Base-by-base conservation (phyloP, 1,139 yeast species). In the Zygosaccharomyces sapae region DNA sequence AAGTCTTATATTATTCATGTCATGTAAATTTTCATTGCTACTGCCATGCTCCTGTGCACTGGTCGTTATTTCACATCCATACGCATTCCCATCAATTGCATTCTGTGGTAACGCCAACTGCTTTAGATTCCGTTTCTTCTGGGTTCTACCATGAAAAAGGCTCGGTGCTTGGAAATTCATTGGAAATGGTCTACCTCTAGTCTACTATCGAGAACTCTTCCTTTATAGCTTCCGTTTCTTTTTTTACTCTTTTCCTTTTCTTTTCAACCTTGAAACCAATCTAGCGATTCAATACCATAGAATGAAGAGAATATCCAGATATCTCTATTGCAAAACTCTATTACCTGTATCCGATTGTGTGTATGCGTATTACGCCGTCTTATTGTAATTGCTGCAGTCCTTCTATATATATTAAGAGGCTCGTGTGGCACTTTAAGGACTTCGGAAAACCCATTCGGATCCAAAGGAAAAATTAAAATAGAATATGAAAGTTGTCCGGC, bases 101-200 rank as follows among this genome's bases (percentile, higher is more conserved):
- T 19, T 36, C 4, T 39, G 33, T 8, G 51, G 48, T 18, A 48
- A 35, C 25, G 45, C 79, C 38, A 87, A 72, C 52, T 85, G 76
- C 64, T 88, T 88, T 63, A 85, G 72, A 64, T 88, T 88, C 56
- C 85, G 79, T 47, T 96, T 75, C 54, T 79, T 79, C 52, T 87
- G 67, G 3, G 94, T 75, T 61, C 79, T 83, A 35, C 82, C 69
- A 57, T 70, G 76, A 64, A 67, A 76, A 39, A 62, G 59, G 5
- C 61, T 48, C 38, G 41, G 50, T 12, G 41, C 36, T 19, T 41
- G 43, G 22, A 41, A 43, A 43, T 44, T 40, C 44, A 33, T 42
- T 20, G 8, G n/a, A 35, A 16, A 16, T 16, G 16, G 2, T 16
- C 2, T 20, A 20, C 10, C 5, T n/a, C n/a, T 27, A 22, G n/a